A percentile compares a stretch with the other conserved stretches of the same genome.
Evolutionary conservation across 257 asterid species (phyloP).

Genomic region (Lantana camara): DNA sequence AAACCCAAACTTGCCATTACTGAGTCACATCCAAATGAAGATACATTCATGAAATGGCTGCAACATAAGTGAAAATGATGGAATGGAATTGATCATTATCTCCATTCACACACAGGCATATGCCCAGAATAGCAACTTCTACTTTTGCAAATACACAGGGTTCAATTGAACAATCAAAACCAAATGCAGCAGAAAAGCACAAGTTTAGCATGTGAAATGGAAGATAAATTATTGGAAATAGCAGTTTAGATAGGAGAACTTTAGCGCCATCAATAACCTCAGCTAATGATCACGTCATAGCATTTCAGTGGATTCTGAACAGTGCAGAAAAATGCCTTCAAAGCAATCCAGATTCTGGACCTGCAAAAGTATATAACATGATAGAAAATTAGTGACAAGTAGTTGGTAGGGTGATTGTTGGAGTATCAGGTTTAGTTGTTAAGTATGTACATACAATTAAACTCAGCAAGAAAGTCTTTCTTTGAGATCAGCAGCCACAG

Average conservation of each 20-base stretch:
- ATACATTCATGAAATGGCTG: neutral
- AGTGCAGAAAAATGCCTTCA: constrained; percentile 6
- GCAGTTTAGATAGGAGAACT: constrained; percentile 8
- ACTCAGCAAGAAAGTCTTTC: constrained; percentile 60
- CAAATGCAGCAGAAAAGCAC: constrained; percentile 19
- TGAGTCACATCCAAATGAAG: neutral
- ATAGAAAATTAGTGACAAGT: neutral
- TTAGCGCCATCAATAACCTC: constrained; percentile 13
- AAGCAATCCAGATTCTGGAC: constrained; percentile 26
- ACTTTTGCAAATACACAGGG: constrained; percentile 11
- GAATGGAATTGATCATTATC: neutral
- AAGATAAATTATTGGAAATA: constrained; percentile 25
- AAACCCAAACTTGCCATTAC: neutral
- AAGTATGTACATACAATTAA: constrained; percentile 31
- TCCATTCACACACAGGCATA: neutral
- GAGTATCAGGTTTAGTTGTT: neutral
- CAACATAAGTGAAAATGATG: neutral
- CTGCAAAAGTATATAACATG: neutral
- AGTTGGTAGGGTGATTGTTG: neutral
- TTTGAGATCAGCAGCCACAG: constrained; percentile 86
- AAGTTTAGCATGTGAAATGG: constrained; percentile 26
- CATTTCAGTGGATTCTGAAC: neutral
- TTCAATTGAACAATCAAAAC: constrained; percentile 15
- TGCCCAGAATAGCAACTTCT: constrained; percentile 10
- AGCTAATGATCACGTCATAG: neutral